These are phyloP conservation scores for Calonectria montana DNA, from an alignment of 2,329 filamentous ascomycete genomes.

Conservation along the genomic window DNA sequence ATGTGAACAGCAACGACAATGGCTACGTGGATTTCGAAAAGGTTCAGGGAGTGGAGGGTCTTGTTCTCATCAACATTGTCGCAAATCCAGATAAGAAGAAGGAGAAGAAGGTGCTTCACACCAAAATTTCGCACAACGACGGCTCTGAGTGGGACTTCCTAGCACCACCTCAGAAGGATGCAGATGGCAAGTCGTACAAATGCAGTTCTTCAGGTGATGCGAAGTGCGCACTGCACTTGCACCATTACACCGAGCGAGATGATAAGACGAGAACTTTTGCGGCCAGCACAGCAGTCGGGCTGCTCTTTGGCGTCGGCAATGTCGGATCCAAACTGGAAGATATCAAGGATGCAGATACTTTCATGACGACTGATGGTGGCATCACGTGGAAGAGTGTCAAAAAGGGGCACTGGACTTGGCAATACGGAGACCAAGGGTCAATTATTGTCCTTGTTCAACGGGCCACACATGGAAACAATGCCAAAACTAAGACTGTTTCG, in stretches of 20 bases:
- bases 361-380: constrained; percentile 91
- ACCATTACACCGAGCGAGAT: constrained; percentile 91
- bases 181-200: constrained; percentile 75
- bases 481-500: constrained; percentile 75
- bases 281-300: constrained; percentile 85
- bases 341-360: constrained; percentile 83
- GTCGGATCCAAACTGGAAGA: constrained; percentile 78
- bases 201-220: constrained; percentile 73
- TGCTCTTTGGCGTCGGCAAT: constrained; percentile 93
- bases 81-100: constrained; percentile 79
- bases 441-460: constrained; percentile 89
- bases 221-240: constrained; percentile 88
- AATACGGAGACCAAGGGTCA: constrained; percentile 94
- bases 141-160: constrained; percentile 88
- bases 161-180: constrained; percentile 76
- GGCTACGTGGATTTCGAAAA: constrained; percentile 97
- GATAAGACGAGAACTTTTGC: constrained; percentile 89
- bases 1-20: constrained; percentile 81
- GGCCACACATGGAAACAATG: constrained; percentile 71
- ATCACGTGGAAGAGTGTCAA: constrained; percentile 87
- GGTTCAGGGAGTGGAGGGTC: constrained; percentile 90
- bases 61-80: constrained; percentile 88
- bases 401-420: constrained; percentile 92
- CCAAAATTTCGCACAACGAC: constrained; percentile 96
- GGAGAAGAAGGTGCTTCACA: constrained; percentile 85